These are phyloP conservation scores for Verticillium nubilum DNA, from an alignment of 2,329 filamentous ascomycete species.

Conservation along the genomic window DNA sequence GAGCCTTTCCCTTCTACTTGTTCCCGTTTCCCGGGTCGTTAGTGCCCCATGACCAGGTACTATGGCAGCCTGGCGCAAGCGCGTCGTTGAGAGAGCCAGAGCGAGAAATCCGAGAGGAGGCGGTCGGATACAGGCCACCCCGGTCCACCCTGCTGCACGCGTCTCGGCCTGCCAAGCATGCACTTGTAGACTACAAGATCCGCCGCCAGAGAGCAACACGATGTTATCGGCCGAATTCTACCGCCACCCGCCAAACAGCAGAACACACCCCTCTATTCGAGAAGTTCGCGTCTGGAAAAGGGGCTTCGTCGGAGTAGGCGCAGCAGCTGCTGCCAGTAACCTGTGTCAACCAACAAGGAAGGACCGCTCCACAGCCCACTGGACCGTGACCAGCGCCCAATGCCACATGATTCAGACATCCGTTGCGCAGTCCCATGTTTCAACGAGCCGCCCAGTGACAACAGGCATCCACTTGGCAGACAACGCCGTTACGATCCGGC, in stretches of 20 bases:
- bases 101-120: not conserved
- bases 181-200: not conserved
- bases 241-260: not conserved
- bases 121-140: not conserved
- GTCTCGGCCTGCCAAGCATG: not conserved
- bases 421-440: not conserved
- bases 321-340: not conserved
- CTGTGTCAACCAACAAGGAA: not conserved
- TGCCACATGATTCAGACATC: not conserved
- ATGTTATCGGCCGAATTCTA: not conserved
- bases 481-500: not conserved
- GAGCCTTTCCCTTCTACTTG: too few species aligned
- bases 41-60: not conserved
- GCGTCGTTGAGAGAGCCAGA: not conserved
- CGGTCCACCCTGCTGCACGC: not conserved
- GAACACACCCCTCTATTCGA: not conserved
- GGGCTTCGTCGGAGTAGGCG: not conserved
- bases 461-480: not conserved
- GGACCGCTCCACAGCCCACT: not conserved
- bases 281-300: not conserved
- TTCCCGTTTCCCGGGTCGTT: not conserved
- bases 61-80: not conserved
- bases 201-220: not conserved
- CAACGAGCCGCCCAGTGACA: not conserved
- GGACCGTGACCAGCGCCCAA: not conserved